Percentiles rank a stretch among this genome's conserved stretches.
These are phyloP conservation scores for Fagopyrum tataricum DNA, from an alignment of 148 eudicot species.

Conservation along the genomic window DNA sequence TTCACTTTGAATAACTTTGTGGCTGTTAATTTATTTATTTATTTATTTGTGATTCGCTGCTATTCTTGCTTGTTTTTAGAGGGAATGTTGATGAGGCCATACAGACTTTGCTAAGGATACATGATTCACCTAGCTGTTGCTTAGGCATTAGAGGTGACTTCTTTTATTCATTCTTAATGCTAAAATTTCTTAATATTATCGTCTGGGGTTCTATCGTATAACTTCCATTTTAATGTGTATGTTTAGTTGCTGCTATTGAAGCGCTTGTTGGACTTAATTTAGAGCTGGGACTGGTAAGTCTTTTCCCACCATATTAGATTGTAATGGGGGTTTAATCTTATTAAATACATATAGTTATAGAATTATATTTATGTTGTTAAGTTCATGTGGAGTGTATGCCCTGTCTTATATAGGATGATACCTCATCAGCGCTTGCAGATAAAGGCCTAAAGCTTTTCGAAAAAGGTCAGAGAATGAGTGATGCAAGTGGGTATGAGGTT, in stretches of 20 bases:
- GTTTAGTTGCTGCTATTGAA: slow-evolving; percentile 82
- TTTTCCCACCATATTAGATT: background rate
- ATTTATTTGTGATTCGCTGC: background rate
- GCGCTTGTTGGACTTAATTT: slow-evolving; percentile 75
- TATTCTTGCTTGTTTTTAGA: slow-evolving; percentile 25
- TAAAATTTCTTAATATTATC: background rate
- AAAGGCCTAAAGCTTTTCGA: slow-evolving; percentile 47
- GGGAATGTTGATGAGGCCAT: slow-evolving; percentile 62
- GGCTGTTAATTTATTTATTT: no score
- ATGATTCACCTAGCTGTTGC: slow-evolving; percentile 21
- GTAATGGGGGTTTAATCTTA: background rate
- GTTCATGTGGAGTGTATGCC: background rate
- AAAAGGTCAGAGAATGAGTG: slow-evolving; percentile 32
- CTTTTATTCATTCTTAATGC: background rate
- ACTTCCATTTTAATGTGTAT: background rate
- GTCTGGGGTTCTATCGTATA: background rate
- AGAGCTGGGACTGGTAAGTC: slow-evolving; percentile 56
- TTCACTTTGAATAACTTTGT: no score
- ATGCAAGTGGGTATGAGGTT: slow-evolving; percentile 32
- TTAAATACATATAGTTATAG: background rate
- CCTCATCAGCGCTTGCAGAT: slow-evolving; percentile 67
- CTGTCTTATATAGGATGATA: slow-evolving; percentile 55
- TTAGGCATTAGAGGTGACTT: background rate
- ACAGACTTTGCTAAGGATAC: slow-evolving; percentile 50
- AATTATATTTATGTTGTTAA: background rate